Base-by-base conservation (phyloP, 768 basidiomycete genomes). In the Pleurotus eryngii region DNA sequence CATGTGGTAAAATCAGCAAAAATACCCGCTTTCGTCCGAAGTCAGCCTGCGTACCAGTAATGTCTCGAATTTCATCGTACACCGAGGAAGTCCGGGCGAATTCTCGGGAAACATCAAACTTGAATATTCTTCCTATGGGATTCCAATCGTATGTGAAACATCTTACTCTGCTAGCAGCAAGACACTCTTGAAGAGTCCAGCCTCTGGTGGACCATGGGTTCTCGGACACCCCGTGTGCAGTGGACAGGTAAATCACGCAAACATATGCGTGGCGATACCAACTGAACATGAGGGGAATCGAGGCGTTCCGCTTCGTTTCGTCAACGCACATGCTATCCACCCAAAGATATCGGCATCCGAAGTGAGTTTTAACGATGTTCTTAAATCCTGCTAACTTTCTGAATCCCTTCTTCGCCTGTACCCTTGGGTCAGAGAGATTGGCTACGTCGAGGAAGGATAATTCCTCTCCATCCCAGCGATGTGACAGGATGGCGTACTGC, bases 401-500 rank as follows among this genome's bases (percentile, higher is more conserved):
- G 27, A 30, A 30, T 30, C 27, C 27, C 6, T 30, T 30, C 27
- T 30, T 27, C 6, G 27, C 27, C 27, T 30, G 27, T 5, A 30
- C 27, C 27, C 1, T 30, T 6, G 27, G 27, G 6, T 30, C 27
- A 1, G 27, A 6, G 27, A 30, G 27, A 30, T 30, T 2, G 7
- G 6, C 6, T 30, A 30, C 27, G 8, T 30, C 27, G 9, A 8
- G 27, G 35, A 30, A 50, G 12, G 49, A 15, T 1, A 50, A 6
- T 14, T 50, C 49, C 9, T 30, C 49, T n/a, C 15, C 15, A n/a
- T 35, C 49, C 49, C 49, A 50, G 12, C 49, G 24, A 38, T 50
- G 49, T 2, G 49, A 50, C 14, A 50, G 49, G 49, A 50, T 38
- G 11, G 49, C 49, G n/a, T 50, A 50, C 37, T 43, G 27, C 27